These are phyloP conservation scores for Canariomyces notabilis DNA, from an alignment of 2,329 filamentous ascomycete species.

Conservation along the genomic window DNA sequence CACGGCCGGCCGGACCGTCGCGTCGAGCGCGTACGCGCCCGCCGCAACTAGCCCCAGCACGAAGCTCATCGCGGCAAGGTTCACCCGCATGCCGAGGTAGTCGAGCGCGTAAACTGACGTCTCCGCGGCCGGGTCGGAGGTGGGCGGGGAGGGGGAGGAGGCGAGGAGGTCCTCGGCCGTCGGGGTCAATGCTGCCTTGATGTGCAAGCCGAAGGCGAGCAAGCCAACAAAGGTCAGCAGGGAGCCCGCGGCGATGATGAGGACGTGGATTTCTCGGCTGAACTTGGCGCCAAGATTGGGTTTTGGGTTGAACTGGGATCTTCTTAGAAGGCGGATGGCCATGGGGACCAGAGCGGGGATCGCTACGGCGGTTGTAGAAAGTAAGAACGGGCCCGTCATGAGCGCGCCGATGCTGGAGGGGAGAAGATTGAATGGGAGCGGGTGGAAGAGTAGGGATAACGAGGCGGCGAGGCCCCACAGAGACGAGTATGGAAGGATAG, in stretches of 20 bases:
- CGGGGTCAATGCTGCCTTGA: slow-evolving; percentile 32
- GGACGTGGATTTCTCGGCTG: slow-evolving; percentile 30
- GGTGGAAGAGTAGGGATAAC: slow-evolving; percentile 43
- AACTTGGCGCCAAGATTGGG: too few species aligned
- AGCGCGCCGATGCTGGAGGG: slow-evolving; percentile 40
- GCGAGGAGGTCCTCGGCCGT: slow-evolving; percentile 14
- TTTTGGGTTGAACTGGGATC: too few species aligned
- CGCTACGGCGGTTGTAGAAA: slow-evolving; percentile 33
- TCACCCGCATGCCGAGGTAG: slow-evolving; percentile 28
- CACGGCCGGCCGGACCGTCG: slow-evolving; percentile 39
- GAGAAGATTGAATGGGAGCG: slow-evolving; percentile 39
- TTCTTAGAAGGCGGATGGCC: too few species aligned
- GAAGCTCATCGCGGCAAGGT: slow-evolving; percentile 40
- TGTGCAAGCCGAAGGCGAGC: slow-evolving; percentile 42
- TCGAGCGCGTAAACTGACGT: slow-evolving; percentile 27
- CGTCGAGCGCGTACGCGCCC: slow-evolving; percentile 38
- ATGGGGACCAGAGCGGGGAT: slow-evolving; percentile 30
- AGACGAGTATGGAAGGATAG: slow-evolving; percentile 40
- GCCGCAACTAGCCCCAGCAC: slow-evolving; percentile 44
- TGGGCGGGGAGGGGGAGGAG: background rate
- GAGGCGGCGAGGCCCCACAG: slow-evolving; percentile 45
- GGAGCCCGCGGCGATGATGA: slow-evolving; percentile 34
- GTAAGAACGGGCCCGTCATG: slow-evolving; percentile 40
- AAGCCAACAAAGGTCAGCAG: slow-evolving; percentile 38
- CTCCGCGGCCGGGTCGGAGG: slow-evolving; percentile 5